Base-by-base conservation (phyloP, 2,329 filamentous ascomycete species). In the Pseudogymnoascus sp. region DNA sequence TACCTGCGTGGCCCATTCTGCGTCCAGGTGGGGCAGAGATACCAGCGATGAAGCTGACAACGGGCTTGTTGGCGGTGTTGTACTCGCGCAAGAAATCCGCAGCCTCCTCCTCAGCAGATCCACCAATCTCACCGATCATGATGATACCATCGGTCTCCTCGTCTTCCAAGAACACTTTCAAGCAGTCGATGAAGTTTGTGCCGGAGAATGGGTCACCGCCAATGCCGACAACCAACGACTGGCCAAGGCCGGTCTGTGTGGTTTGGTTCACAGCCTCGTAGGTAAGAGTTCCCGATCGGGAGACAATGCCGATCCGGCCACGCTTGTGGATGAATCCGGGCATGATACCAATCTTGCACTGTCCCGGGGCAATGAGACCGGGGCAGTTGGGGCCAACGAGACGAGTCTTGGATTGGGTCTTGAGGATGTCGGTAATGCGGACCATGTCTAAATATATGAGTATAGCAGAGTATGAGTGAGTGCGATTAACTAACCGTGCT, bases 331-430 rank as follows among this genome's bases (percentile, higher is more conserved):
- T 97, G 84, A 97, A 97, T 72, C 94, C 94, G 67, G 94, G 91
- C 94, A 99, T 97, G 81, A 99, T 99, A 75, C 94, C 94, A 74
- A 99, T 97, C 83, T 99, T 99, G 86, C 94, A 99, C 85, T 96
- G 93, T 71, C 93, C 94, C 64, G 85, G 84, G 61, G 83, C 93
- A 77, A 97, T 97, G 78, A 97, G 93, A 76, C 93, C 94, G 66
- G 94, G 94, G 82, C 94, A 99, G 83, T 97, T 99, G 73, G 93
- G 93, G 69, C 93, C 93, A 65, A 97, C 91, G 72, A 99, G 84
- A 74, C 94, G 89, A 68, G 93, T 97, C 85, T 97, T 97, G 82
- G 80, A 87, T 81, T 99, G 94, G 61, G 92, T 90, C 85, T 97
- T 97, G 75, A 99, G 85, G 77, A 97, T 96, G 76, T 91, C 86